These are phyloP conservation scores for Eleusine indica DNA, from an alignment of 176 grass and related monocot species.

Conservation along the genomic window DNA sequence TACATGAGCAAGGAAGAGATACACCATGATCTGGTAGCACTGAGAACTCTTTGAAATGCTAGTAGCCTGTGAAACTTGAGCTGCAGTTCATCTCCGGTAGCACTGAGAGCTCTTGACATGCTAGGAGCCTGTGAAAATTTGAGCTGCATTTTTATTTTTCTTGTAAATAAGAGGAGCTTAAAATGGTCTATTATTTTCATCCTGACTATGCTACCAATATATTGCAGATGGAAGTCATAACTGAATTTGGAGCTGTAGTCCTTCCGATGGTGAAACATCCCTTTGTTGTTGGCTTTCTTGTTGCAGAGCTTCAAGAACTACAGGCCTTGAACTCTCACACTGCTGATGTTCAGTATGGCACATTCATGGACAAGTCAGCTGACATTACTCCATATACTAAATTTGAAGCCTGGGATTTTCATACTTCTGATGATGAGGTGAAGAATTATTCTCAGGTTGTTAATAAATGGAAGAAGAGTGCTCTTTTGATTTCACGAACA, in stretches of 20 bases:
- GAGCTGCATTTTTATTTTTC: too few relatives aligned
- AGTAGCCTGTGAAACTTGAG: too few relatives aligned
- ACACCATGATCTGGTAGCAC: too few relatives aligned
- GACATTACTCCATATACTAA: slow-evolving; percentile 32
- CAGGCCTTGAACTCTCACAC: slow-evolving; percentile 32
- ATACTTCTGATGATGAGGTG: slow-evolving; percentile 53
- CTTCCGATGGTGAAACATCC: slow-evolving; percentile 85
- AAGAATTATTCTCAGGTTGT: slow-evolving; percentile 48
- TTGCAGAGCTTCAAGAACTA: slow-evolving; percentile 70
- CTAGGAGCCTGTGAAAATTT: too few relatives aligned
- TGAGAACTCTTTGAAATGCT: too few relatives aligned
- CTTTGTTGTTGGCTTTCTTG: slow-evolving; percentile 88
- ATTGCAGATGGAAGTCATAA: slow-evolving; percentile 66
- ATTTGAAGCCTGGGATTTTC: slow-evolving; percentile 47
- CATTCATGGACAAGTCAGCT: slow-evolving; percentile 34
- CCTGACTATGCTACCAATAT: slow-evolving; percentile 22
- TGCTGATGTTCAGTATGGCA: slow-evolving; percentile 30
- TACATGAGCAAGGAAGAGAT: too few relatives aligned
- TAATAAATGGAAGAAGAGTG: slow-evolving; percentile 59
- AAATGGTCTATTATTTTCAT: background rate
- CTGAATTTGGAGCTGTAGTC: slow-evolving; percentile 67
- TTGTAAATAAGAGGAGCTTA: too few relatives aligned
- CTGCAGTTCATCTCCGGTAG: too few relatives aligned
- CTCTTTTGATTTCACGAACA: slow-evolving; percentile 69
- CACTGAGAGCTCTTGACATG: too few relatives aligned